Evolutionary conservation across 805 yeast species (phyloP).

Genomic region (Yarrowia deformans): DNA sequence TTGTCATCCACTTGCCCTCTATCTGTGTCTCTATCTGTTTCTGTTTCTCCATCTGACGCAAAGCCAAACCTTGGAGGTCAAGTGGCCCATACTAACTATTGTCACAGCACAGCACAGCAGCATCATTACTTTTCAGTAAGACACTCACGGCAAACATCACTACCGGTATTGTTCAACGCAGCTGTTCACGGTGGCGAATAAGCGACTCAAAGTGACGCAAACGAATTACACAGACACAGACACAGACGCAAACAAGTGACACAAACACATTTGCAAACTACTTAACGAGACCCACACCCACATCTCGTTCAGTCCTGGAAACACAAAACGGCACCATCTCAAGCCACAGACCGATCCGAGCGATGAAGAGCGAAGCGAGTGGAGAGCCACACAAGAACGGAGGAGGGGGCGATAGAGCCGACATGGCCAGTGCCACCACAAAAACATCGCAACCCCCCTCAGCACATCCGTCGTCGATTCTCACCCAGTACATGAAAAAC

Average conservation of each 20-base stretch:
- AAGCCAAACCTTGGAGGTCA: slow-evolving; percentile 37
- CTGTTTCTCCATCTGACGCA: neutral
- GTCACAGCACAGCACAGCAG: neutral
- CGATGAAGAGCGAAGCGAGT: slow-evolving; percentile 8
- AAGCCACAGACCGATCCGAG: slow-evolving; percentile 26
- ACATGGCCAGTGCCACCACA: neutral
- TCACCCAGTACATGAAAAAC: slow-evolving; percentile 38
- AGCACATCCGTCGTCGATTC: slow-evolving; percentile 35
- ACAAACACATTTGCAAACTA: neutral
- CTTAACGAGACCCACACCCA: no score
- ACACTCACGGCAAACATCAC: no score
- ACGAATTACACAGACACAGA: neutral
- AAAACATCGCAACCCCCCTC: slow-evolving; percentile 23
- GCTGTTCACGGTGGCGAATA: neutral
- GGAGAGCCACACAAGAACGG: slow-evolving; percentile 6
- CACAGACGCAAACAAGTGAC: slow-evolving; percentile 1
- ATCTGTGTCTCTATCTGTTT: neutral
- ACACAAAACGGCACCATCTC: neutral
- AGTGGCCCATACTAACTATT: neutral
- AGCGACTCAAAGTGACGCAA: neutral
- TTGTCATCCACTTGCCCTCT: neutral
- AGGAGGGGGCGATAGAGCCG: neutral
- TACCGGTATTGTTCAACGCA: no score
- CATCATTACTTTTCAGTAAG: no score
- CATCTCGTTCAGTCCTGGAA: no score